Percentiles rank a stretch among this genome's conserved stretches.
Evolutionary conservation across 306 rosid species (phyloP).

Genomic region (Chamaecrista fasciculata): DNA sequence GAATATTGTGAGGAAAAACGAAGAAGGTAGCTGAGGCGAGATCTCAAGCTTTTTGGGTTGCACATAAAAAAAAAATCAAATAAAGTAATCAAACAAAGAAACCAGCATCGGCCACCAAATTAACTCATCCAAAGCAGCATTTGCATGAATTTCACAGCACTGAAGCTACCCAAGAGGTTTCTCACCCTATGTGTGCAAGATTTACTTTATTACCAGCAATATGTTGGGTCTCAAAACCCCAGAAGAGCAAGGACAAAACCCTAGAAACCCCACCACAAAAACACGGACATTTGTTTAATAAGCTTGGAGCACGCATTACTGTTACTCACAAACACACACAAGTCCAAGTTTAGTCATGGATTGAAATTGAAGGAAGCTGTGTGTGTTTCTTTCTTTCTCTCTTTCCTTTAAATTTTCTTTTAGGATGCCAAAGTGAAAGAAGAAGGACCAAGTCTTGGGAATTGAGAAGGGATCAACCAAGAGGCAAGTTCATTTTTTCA

Average conservation of each 20-base stretch:
- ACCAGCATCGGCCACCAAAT: conserved; percentile 8
- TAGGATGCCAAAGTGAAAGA: conserved; percentile 9
- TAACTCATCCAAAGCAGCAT: background rate
- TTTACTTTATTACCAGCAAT: background rate
- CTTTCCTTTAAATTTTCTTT: too few relatives aligned
- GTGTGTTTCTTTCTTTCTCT: background rate
- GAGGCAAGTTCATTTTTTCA: conserved; percentile 25
- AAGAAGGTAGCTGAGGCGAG: conserved; percentile 30
- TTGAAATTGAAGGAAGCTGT: too few relatives aligned
- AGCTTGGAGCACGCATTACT: conserved; percentile 14
- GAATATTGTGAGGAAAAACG: conserved; percentile 17
- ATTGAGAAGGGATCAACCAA: conserved; percentile 35
- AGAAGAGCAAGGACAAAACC: conserved; percentile 37
- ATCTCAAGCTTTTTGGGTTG: conserved; percentile 39
- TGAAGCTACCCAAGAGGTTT: background rate
- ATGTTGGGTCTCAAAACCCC: conserved; percentile 49
- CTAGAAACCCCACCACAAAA: conserved; percentile 27
- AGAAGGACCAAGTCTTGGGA: conserved; percentile 34
- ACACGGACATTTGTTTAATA: conserved; percentile 24
- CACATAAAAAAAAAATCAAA: conserved; percentile 27
- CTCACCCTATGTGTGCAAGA: background rate
- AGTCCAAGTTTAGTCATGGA: conserved; percentile 12
- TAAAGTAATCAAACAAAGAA: conserved; percentile 13
- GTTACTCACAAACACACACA: background rate
- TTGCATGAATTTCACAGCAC: conserved; percentile 2